Evolutionary conservation across 2,329 filamentous ascomycete genomes (phyloP), one percentile per base, ranked within the genome.

Genomic region (Chaetomium sp.): DNA sequence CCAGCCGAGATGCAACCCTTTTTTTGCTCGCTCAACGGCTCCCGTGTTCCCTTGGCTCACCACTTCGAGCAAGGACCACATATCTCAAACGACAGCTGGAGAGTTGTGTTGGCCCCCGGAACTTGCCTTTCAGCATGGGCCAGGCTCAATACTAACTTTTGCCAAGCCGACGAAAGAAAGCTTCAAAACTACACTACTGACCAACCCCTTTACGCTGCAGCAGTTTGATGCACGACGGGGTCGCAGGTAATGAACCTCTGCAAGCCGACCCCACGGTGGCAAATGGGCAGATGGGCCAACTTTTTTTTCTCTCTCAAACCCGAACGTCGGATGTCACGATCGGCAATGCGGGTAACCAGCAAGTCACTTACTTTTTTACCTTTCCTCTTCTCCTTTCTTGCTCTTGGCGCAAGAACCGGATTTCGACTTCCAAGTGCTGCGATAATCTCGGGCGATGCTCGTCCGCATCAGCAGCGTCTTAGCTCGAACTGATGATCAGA

Each of bases 261-360:
- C 10, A 1, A 14, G 12, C 37, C 8, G 8, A 27, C 43, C 42
- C 12, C 34, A 4, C 34, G 48, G 53, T 55, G 53, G 53, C 53
- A 46, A 50, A 50, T 55, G 32, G 14, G 2, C 32, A 5, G 8
- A 10, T 27, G 19, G 19, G 19, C 19, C 19, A 27, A 27, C 19
- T 27, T 27, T 27, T 27, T 27, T 27, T 27, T 27, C 19, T 27
- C 19, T 27, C 19, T 27, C 19, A 27, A 27, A 27, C 19, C 19
- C 19, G 19, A 27, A 27, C 19, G 4, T 5, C 40, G 38, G 40
- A 43, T 33, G 52, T 34, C 46, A 44, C 40, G 44, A 53, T 53
- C 52, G 52, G 45, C 52, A 27, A 27, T 27, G 40, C 42, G 37
- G 12, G 35, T 33, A 52, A 52, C 19, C 38, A 52, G 50, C 50